Evolutionary conservation across 2,329 filamentous ascomycete genomes (phyloP).

Genomic region (Macrophomina phaseolina): DNA sequence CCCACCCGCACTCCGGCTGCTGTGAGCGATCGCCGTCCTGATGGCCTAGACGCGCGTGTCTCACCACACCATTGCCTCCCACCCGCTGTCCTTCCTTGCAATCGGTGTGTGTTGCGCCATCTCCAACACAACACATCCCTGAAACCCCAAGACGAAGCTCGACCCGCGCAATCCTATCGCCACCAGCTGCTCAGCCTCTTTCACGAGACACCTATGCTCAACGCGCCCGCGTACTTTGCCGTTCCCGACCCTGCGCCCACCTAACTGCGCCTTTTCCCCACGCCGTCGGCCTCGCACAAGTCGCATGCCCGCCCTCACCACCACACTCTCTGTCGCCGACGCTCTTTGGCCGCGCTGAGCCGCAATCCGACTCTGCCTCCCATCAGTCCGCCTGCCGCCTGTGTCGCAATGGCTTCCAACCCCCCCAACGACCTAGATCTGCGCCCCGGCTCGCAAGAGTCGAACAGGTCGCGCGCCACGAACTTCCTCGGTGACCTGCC

Average conservation of each 20-base stretch:
- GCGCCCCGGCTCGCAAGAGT: conserved; percentile 33
- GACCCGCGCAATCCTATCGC: conserved; percentile 27
- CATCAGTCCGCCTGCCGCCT: not conserved
- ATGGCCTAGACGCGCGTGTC: conserved; percentile 24
- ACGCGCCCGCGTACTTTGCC: conserved; percentile 12
- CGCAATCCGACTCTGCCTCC: conserved; percentile 29
- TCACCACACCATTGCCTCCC: conserved; percentile 26
- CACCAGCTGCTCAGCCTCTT: conserved; percentile 25
- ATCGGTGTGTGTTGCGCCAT: conserved; percentile 26
- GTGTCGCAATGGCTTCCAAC: conserved; percentile 27
- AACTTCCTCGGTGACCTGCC: conserved; percentile 48
- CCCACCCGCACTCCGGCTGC: conserved; percentile 11
- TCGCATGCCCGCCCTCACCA: conserved; percentile 20
- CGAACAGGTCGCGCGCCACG: conserved; percentile 34
- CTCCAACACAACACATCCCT: conserved; percentile 21
- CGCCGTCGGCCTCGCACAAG: conserved; percentile 7
- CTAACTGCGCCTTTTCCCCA: conserved; percentile 11
- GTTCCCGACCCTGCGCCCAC: conserved; percentile 25
- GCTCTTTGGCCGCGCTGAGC: conserved; percentile 25
- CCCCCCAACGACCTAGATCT: conserved; percentile 42
- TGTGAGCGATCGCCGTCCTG: conserved; percentile 21
- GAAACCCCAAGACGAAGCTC: conserved; percentile 27
- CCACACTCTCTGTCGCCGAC: conserved; percentile 26
- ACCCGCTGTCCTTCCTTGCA: conserved; percentile 23
- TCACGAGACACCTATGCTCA: conserved; percentile 27